Conservation (phyloP, 169 alveolate species). For the Miamiensis avidus region DNA sequence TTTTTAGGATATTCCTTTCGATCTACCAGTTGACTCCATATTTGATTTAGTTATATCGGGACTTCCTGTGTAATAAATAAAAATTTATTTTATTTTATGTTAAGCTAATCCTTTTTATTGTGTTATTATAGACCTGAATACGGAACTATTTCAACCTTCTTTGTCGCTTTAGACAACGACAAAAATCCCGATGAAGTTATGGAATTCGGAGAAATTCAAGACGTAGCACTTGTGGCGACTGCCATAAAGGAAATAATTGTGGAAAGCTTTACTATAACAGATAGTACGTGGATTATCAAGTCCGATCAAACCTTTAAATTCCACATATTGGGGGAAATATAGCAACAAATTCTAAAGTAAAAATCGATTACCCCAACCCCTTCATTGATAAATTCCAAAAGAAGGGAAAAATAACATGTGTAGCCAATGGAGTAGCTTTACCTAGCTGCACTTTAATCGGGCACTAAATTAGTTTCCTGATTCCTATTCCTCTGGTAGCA, state of each 20-base stretch:
- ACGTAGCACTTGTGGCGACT: background rate
- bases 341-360: background rate
- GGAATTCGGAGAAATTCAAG: background rate
- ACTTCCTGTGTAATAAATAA: background rate
- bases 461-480: background rate
- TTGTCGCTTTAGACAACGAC: background rate
- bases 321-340: background rate
- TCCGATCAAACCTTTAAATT: too few species aligned
- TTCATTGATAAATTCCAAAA: background rate
- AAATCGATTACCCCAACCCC: background rate
- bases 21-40: background rate
- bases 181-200: background rate
- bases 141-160: background rate
- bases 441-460: background rate
- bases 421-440: background rate
- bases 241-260: background rate
- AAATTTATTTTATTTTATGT: background rate
- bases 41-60: background rate
- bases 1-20: background rate
- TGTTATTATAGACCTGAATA: background rate
- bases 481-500: background rate
- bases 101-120: too few species aligned
- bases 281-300: background rate
- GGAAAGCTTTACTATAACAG: background rate
- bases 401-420: background rate